These are phyloP conservation scores for Pugionium dolabratum DNA, from an alignment of 345 rosid species.

Conservation along the genomic window DNA sequence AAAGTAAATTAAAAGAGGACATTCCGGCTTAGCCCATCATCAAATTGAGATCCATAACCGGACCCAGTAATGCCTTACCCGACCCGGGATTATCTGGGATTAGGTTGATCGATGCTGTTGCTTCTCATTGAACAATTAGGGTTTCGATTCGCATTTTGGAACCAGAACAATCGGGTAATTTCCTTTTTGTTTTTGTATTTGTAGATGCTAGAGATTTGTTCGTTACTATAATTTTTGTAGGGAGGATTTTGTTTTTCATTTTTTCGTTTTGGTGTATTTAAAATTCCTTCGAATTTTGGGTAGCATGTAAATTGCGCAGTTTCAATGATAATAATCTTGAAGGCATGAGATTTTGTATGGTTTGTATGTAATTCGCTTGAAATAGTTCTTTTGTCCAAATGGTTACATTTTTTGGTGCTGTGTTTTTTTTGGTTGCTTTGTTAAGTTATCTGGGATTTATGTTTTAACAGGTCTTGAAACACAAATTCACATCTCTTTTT, in stretches of 20 bases:
- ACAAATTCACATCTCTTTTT: background rate
- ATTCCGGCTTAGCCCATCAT: background rate
- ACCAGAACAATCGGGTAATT: constrained; percentile 28
- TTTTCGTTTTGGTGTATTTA: background rate
- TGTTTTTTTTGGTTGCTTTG: constrained; percentile 1
- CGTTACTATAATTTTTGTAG: background rate
- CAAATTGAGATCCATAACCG: background rate
- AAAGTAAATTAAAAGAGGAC: no score
- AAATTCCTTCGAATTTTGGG: background rate
- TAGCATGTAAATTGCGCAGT: background rate
- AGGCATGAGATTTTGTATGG: background rate
- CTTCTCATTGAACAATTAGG: constrained; percentile 31
- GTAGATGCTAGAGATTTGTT: background rate
- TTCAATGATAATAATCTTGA: background rate
- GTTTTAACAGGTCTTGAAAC: background rate
- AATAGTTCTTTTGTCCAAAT: background rate
- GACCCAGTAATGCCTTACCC: constrained; percentile 18
- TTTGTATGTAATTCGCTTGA: background rate
- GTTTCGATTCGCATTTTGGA: constrained; percentile 27
- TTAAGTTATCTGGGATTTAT: constrained; percentile 16
- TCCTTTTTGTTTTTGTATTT: background rate
- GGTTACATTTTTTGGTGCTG: background rate
- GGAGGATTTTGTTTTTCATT: background rate
- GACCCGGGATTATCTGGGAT: constrained; percentile 39
- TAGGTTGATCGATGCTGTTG: constrained; percentile 18